These are phyloP conservation scores for Trichoderma simmonsii DNA, from an alignment of 2,329 filamentous ascomycete species.

Conservation along the genomic window DNA sequence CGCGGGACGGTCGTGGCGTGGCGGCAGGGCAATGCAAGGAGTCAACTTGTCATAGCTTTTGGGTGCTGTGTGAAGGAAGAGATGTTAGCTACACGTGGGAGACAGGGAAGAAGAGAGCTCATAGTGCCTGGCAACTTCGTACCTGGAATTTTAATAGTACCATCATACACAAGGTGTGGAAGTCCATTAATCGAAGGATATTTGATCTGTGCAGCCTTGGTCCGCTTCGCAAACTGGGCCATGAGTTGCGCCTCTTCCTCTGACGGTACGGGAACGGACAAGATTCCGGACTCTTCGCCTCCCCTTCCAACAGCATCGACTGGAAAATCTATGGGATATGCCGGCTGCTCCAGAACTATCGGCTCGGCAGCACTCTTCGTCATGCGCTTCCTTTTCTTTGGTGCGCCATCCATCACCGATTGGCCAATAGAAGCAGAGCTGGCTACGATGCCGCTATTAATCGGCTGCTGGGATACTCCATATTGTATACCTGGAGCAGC, in stretches of 20 bases:
- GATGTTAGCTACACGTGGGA: background rate
- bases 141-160: conserved; percentile 40
- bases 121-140: conserved; percentile 2
- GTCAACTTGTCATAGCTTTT: conserved; percentile 46
- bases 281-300: conserved; percentile 34
- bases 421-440: conserved; percentile 1
- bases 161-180: conserved; percentile 37
- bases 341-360: conserved; percentile 28
- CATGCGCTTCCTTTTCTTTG: conserved; percentile 39
- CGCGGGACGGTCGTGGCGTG: conserved; percentile 38
- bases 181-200: conserved; percentile 40
- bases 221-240: conserved; percentile 38
- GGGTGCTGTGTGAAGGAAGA: conserved; percentile 27
- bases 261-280: conserved; percentile 32
- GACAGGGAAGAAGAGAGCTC: background rate
- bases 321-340: conserved; percentile 28
- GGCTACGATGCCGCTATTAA: conserved; percentile 22
- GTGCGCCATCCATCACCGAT: conserved; percentile 28
- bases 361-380: conserved; percentile 30
- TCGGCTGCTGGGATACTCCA: conserved; percentile 23
- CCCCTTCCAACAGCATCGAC: conserved; percentile 31
- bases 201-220: conserved; percentile 36
- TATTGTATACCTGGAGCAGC: conserved; percentile 21
- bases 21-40: conserved; percentile 41
- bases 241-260: conserved; percentile 36